These are phyloP conservation scores for Sicyos edulis DNA, from an alignment of 306 rosid species.

Conservation along the genomic window DNA sequence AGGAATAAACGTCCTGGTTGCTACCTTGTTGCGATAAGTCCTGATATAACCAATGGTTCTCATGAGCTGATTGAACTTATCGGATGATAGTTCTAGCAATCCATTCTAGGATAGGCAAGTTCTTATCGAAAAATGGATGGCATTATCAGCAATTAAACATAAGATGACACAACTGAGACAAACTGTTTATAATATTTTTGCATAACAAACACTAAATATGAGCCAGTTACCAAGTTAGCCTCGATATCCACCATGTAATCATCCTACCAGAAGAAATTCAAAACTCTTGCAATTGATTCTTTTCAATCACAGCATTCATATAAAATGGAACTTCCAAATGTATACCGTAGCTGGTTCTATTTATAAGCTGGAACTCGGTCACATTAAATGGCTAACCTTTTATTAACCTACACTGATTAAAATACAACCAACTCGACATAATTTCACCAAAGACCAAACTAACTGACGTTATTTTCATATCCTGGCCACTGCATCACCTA, in stretches of 20 bases:
- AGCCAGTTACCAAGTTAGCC: neutral
- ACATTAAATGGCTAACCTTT: neutral
- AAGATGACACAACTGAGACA: neutral
- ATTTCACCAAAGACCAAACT: neutral
- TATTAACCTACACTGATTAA: slow-evolving; percentile 1
- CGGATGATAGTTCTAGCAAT: neutral
- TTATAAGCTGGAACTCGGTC: neutral
- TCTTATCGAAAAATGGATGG: neutral
- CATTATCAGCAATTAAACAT: neutral
- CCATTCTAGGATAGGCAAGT: neutral
- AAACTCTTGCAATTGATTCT: neutral
- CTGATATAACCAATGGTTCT: slow-evolving; percentile 43
- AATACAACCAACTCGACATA: slow-evolving; percentile 14
- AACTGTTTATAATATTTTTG: slow-evolving; percentile 2
- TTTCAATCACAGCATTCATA: neutral
- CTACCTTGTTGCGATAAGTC: slow-evolving; percentile 86
- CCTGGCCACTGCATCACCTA: neutral
- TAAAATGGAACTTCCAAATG: neutral
- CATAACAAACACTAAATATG: neutral
- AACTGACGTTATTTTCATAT: neutral
- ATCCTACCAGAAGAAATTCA: slow-evolving; percentile 1
- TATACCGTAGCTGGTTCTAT: neutral
- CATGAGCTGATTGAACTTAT: slow-evolving; percentile 12
- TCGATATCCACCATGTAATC: neutral
- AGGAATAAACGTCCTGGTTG: slow-evolving; percentile 49